phyloP scores from a whole-genome alignment of 2,329 filamentous ascomycete genomes.

The Aspergillus ruber region DNA sequence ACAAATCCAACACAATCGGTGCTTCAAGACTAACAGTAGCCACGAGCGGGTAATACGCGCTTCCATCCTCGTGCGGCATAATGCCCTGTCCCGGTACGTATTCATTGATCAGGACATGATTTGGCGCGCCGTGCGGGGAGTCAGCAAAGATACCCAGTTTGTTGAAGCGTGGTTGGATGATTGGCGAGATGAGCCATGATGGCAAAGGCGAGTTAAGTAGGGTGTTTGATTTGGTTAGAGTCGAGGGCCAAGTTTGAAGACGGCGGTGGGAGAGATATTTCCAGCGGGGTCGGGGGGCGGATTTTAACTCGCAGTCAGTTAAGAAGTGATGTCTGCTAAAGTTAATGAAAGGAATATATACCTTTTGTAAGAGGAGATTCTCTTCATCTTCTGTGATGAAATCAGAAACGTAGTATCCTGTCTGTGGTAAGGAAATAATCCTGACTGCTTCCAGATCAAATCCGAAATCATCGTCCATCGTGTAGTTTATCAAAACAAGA shows the following conservation, averaged over 20 bases:
- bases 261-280: conserved; percentile 80
- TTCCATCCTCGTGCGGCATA: conserved; percentile 92
- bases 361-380: conserved; percentile 62
- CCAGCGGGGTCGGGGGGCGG: conserved; percentile 71
- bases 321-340: neutral
- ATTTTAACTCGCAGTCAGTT: conserved; percentile 31
- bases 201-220: conserved; percentile 69
- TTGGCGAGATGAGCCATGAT: conserved; percentile 63
- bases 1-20: conserved; percentile 70
- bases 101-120: conserved; percentile 92
- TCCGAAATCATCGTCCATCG: neutral
- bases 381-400: conserved; percentile 78
- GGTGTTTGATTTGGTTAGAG: conserved; percentile 66
- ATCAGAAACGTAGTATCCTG: conserved; percentile 76
- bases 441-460: conserved; percentile 22
- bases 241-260: conserved; percentile 83
- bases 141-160: conserved; percentile 46
- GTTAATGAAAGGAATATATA: conserved; percentile 22
- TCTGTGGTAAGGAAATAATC: conserved; percentile 26
- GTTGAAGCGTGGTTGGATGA: conserved; percentile 53
- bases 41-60: conserved; percentile 79
- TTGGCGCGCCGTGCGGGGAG: conserved; percentile 70
- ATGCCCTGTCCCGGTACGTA: conserved; percentile 87
- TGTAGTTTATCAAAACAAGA: neutral
- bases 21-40: conserved; percentile 83